These are phyloP conservation scores for Clonostachys solani DNA, from an alignment of 2,329 filamentous ascomycete species.

Conservation along the genomic window DNA sequence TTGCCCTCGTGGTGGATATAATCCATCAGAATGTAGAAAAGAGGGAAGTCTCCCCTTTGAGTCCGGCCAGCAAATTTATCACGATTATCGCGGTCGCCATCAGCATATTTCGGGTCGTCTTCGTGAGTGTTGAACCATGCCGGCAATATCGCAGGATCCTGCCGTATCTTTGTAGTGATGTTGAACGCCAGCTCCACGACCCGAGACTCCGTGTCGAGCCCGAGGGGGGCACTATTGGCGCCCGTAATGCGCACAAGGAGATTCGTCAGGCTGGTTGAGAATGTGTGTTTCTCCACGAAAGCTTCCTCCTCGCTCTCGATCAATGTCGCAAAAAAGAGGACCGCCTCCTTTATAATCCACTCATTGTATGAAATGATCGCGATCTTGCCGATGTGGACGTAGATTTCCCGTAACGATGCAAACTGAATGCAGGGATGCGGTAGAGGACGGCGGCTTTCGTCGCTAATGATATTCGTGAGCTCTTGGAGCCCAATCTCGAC, in stretches of 20 bases:
- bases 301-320: slow-evolving; percentile 97
- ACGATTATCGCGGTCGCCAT: slow-evolving; percentile 51
- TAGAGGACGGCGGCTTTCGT: slow-evolving; percentile 82
- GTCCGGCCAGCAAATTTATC: slow-evolving; percentile 80
- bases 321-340: slow-evolving; percentile 83
- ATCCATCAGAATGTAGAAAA: slow-evolving; percentile 94
- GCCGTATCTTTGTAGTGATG: slow-evolving; percentile 90
- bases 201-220: slow-evolving; percentile 78
- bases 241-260: slow-evolving; percentile 77
- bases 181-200: slow-evolving; percentile 94
- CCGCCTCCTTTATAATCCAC: slow-evolving; percentile 78
- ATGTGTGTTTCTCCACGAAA: slow-evolving; percentile 81
- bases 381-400: slow-evolving; percentile 84
- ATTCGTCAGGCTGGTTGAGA: slow-evolving; percentile 83
- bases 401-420: slow-evolving; percentile 81
- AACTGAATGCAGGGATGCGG: slow-evolving; percentile 92
- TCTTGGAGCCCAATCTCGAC: slow-evolving; percentile 60
- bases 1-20: slow-evolving; percentile 95
- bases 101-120: slow-evolving; percentile 21
- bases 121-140: slow-evolving; percentile 77
- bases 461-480: slow-evolving; percentile 70
- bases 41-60: slow-evolving; percentile 86
- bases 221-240: slow-evolving; percentile 67
- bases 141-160: slow-evolving; percentile 80
- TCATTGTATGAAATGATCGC: slow-evolving; percentile 82